Evolutionary conservation across 768 basidiomycete genomes (phyloP).

Genomic region (Tylopilus sp.): DNA sequence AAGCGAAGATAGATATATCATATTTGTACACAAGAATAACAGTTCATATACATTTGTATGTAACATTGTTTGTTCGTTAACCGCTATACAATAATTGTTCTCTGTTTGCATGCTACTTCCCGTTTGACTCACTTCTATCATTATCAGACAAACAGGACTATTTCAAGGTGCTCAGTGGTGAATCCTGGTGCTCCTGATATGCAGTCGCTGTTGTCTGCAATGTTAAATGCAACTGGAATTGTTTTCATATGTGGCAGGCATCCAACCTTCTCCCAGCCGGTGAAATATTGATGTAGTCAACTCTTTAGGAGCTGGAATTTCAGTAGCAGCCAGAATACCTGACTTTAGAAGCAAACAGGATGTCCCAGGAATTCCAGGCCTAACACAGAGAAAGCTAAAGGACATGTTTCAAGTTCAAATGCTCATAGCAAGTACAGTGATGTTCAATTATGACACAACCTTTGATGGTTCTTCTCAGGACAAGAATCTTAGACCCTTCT

Average conservation of each 20-base stretch:
- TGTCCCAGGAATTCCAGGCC: neutral
- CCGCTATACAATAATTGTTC: too few relatives aligned
- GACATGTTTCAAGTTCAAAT: slow-evolving; percentile 12
- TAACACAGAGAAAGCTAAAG: slow-evolving; percentile 1
- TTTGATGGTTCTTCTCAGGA: slow-evolving; percentile 4
- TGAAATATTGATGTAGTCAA: neutral
- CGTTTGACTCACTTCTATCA: too few relatives aligned
- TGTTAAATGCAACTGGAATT: slow-evolving; percentile 3
- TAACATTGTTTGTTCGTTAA: too few relatives aligned
- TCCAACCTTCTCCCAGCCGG: neutral
- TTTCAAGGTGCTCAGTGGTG: neutral
- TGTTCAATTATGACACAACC: neutral
- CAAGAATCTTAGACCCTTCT: neutral
- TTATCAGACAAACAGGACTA: too few relatives aligned
- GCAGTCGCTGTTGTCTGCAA: neutral
- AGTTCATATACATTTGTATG: too few relatives aligned
- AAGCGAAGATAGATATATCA: too few relatives aligned
- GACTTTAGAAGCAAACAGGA: slow-evolving; percentile 9
- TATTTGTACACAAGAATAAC: too few relatives aligned
- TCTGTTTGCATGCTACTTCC: too few relatives aligned
- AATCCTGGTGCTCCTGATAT: too few relatives aligned
- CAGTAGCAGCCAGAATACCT: slow-evolving; percentile 10
- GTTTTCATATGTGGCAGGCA: slow-evolving; percentile 12
- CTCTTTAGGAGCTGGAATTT: slow-evolving; percentile 8
- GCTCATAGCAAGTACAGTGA: neutral